Evolutionary conservation across 1,139 yeast genomes (phyloP).

Genomic region (Kodamaea arcana): DNA sequence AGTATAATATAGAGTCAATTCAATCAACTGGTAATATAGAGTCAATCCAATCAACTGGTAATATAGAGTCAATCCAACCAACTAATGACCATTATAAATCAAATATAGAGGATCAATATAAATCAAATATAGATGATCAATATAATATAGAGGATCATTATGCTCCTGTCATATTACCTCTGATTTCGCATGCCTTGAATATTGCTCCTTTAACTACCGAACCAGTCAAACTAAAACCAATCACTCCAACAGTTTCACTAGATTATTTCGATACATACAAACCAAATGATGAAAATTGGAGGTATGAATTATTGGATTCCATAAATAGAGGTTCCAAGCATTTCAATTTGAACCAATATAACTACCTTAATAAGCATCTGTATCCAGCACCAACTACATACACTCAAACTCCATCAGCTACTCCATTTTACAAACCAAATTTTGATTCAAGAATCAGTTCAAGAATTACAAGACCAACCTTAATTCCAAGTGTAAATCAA

Average conservation of each 20-base stretch:
- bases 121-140: too few relatives aligned
- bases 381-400: slow-evolving; percentile 4
- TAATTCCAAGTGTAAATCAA: slow-evolving; percentile 21
- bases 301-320: slow-evolving; percentile 39
- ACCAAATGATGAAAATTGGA: slow-evolving; percentile 47
- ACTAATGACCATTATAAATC: too few relatives aligned
- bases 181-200: slow-evolving; percentile 37
- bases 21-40: too few relatives aligned
- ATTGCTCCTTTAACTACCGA: slow-evolving; percentile 19
- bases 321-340: slow-evolving; percentile 31
- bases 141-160: too few relatives aligned
- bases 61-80: too few relatives aligned
- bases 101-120: too few relatives aligned
- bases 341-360: slow-evolving; percentile 28
- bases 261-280: slow-evolving; percentile 47
- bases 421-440: slow-evolving; percentile 24
- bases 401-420: slow-evolving; percentile 5
- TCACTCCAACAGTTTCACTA: slow-evolving; percentile 43
- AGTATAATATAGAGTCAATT: slow-evolving; percentile 1
- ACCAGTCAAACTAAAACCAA: slow-evolving; percentile 27
- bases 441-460: slow-evolving; percentile 41
- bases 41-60: too few relatives aligned
- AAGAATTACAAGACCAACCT: slow-evolving; percentile 28
- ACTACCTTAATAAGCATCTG: slow-evolving; percentile 23
- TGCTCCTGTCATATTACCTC: slow-evolving; percentile 40